Evolutionary conservation across 345 rosid genomes (phyloP).

Genomic region (Citrus trifoliata): DNA sequence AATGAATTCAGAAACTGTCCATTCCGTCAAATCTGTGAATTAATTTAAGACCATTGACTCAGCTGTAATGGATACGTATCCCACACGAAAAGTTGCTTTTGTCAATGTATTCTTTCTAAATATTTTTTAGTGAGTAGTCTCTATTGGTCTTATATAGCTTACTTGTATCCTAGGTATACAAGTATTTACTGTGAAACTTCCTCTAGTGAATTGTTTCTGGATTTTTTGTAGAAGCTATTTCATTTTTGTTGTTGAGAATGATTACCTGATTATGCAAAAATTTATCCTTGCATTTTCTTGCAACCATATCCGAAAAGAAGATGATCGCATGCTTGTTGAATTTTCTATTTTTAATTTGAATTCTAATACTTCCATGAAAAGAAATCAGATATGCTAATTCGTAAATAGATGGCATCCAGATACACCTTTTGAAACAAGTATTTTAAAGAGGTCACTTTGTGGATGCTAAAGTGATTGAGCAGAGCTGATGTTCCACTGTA

Average conservation of each 20-base stretch:
- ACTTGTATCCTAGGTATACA: background rate
- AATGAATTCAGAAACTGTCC: background rate
- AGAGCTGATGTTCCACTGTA: conserved; percentile 32
- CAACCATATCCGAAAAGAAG: background rate
- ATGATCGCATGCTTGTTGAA: background rate
- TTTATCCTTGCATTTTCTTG: background rate
- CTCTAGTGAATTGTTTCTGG: background rate
- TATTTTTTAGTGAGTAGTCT: background rate
- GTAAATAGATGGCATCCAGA: conserved; percentile 18
- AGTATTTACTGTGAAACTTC: background rate
- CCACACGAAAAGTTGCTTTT: background rate
- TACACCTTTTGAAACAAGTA: conserved; percentile 24
- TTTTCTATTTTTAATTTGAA: background rate
- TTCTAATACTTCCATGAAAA: background rate
- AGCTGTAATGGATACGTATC: background rate
- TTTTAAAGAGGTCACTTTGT: conserved; percentile 27
- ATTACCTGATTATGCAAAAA: background rate
- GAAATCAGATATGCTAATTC: background rate
- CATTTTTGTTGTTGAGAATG: background rate
- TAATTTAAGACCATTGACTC: background rate
- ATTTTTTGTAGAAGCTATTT: background rate
- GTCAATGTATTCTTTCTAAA: background rate
- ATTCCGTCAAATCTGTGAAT: background rate
- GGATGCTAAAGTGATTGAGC: conserved; percentile 32
- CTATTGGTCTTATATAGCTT: background rate